Base-by-base conservation (phyloP, 805 yeast species). In the Saccharomycopsis malanga region DNA sequence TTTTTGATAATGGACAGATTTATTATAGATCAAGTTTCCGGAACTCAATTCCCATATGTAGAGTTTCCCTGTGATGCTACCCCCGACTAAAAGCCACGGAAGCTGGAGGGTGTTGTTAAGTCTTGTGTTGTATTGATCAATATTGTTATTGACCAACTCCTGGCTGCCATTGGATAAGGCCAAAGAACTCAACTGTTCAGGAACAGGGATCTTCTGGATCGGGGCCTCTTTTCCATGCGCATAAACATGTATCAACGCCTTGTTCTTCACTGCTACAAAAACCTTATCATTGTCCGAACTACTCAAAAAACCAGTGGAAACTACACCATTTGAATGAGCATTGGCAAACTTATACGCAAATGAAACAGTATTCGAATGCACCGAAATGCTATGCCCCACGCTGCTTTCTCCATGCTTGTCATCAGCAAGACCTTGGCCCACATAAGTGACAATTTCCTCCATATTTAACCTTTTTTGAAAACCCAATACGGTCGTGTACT, bases 31-130 rank as follows among this genome's bases (percentile, higher is more conserved):
- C 40, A 93, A 69, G 21, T 76, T 64, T 0, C 98, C 98, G 1
- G 93, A 82, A 7, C 72, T 63, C 44, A 89, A 59, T 56, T 87
- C 95, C 98, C 98, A 91, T 1, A 89, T 62, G 58, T 84, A 84
- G 14, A 93, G 53, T 54, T 80, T 76, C 10, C 98, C 98, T n/a
- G 81, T 58, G 49, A 69, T 60, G 45, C 93, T 72, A 50, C 91
- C 88, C 38, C 83, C 95, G 4, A 79, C 81, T 22, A 93, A 62
- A 34, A 85, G 59, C 73, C 83, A 81, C 18, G 83, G 83, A 34
- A 73, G 58, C 52, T 76, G 66, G 59, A 70, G 74, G 39, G 59
- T 63, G 41, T 34, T 34, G 15, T 34, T 17, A 17, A n/a, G 6
- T 7, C 15, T 9, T 6, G 21, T 3, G 79, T 72, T 18, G 58